Conservation (phyloP, 352 stramenopile species). For the Phytophthora cajani region DNA sequence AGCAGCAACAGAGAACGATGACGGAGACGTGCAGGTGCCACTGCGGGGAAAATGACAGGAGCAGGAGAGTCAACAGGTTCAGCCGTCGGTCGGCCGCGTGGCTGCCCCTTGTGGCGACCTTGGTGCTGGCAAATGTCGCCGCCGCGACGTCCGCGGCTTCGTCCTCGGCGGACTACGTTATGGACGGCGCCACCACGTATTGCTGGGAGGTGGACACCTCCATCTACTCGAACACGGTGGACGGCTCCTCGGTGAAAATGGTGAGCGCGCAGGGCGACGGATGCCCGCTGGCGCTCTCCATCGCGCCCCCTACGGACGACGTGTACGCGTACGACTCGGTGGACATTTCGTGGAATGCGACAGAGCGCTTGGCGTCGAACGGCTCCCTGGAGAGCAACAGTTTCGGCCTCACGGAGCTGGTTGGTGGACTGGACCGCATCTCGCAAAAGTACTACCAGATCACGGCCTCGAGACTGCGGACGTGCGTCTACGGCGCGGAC, state of each 20-base stretch:
- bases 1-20: neutral
- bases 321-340: slow-evolving; percentile 70
- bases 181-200: slow-evolving; percentile 62
- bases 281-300: slow-evolving; percentile 60
- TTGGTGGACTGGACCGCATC: slow-evolving; percentile 52
- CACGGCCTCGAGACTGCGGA: slow-evolving; percentile 60
- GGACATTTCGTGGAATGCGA: slow-evolving; percentile 72
- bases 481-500: slow-evolving; percentile 48
- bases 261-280: slow-evolving; percentile 46
- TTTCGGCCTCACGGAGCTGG: slow-evolving; percentile 56
- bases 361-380: slow-evolving; percentile 44
- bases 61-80: slow-evolving; percentile 13
- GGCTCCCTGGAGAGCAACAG: slow-evolving; percentile 47
- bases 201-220: slow-evolving; percentile 67
- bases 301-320: slow-evolving; percentile 46
- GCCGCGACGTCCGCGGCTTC: slow-evolving; percentile 19
- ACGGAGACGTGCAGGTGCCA: slow-evolving; percentile 21
- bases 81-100: slow-evolving; percentile 9
- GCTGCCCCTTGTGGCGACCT: slow-evolving; percentile 6
- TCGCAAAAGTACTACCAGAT: slow-evolving; percentile 64
- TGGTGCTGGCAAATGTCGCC: slow-evolving; percentile 31
- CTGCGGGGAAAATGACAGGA: slow-evolving; percentile 6
- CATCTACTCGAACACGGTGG: slow-evolving; percentile 60
- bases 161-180: slow-evolving; percentile 27
- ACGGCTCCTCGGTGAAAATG: slow-evolving; percentile 43